Conservation (phyloP, 2,329 filamentous ascomycete species). For the Fusarium torulosum region DNA sequence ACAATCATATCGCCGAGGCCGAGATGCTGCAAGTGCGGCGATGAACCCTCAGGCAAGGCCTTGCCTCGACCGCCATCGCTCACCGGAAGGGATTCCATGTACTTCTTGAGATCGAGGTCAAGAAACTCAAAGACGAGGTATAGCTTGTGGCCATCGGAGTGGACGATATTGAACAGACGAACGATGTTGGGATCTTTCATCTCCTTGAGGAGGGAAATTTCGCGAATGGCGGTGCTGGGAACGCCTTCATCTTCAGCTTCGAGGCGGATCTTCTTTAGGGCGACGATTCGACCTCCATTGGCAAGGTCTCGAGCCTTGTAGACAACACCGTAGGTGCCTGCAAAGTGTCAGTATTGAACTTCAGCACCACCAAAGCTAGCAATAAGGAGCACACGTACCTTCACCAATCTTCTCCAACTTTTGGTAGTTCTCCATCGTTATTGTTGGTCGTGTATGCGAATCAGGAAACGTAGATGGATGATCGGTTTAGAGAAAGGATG, state of each 20-base stretch:
- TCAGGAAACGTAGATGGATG: slow-evolving; percentile 14
- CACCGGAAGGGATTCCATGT: slow-evolving; percentile 91
- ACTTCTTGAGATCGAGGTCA: slow-evolving; percentile 93
- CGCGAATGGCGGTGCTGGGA: slow-evolving; percentile 91
- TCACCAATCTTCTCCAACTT: slow-evolving; percentile 97
- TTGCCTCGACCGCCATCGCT: slow-evolving; percentile 88
- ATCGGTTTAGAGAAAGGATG: slow-evolving; percentile 21
- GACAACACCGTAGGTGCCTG: slow-evolving; percentile 94
- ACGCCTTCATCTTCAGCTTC: slow-evolving; percentile 96
- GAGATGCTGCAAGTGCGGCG: slow-evolving; percentile 71
- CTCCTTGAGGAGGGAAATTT: slow-evolving; percentile 94
- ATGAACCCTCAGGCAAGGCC: slow-evolving; percentile 82
- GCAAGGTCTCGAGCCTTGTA: slow-evolving; percentile 93
- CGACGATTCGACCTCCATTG: slow-evolving; percentile 86
- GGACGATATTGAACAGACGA: slow-evolving; percentile 88
- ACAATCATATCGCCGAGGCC: slow-evolving; percentile 84
- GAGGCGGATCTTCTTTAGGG: slow-evolving; percentile 94
- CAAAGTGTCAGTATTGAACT: slow-evolving; percentile 4
- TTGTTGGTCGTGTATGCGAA: slow-evolving; percentile 24
- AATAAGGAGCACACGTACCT: slow-evolving; percentile 67
- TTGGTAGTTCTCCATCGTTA: slow-evolving; percentile 91
- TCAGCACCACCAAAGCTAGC: background rate
- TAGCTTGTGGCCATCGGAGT: slow-evolving; percentile 93
- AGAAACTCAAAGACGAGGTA: slow-evolving; percentile 95
- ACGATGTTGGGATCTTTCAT: slow-evolving; percentile 95